Evolutionary conservation across 169 alveolate genomes (phyloP), one percentile per base, ranked within the genome.

Genomic region (Cystoisospora suis): DNA sequence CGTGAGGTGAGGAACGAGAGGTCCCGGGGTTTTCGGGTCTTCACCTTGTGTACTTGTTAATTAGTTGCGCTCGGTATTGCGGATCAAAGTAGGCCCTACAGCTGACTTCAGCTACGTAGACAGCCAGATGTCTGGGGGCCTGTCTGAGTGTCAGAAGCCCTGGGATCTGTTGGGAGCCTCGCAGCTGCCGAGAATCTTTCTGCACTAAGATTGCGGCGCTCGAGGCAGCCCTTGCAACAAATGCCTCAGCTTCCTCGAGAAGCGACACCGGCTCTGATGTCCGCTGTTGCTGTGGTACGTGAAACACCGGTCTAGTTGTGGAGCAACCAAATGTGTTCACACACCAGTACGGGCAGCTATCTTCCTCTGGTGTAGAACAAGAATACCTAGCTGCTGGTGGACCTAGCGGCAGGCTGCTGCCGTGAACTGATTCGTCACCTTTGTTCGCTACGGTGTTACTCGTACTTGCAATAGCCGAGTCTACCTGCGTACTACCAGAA

Each of bases 231-330:
- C 32, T 20, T 1, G 88, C 88, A 9, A 81, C 88, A 32, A 81
- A 81, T 5, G 88, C 88, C 32, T 86, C 90, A 27, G 90, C 90
- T 38, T 86, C 90, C 34, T 58, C 47, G 72, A 86, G 45, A 45
- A 86, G 65, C 23, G 72, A 47, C 83, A 29, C 70, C 38, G 29
- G 81, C 59, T 27, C 23, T n/a, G 70, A 1, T 20, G 40, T 15
- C 81, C 44, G 61, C 65, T 61, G 45, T 47, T 46, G 75, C 75
- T 53, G 49, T 47, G 45, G 44, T 6, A 34, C 88, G 46, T 23
- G 58, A 86, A 36, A 86, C 65, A 44, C 83, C 0, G 90, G 90
- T 53, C 38, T 9, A 12, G 90, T 86, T 29, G 90, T 65, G 81
- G 27, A 86, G 81, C 90, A 86, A 23, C 70, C 90, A 5, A 44